These are phyloP conservation scores for Inga oerstediana DNA, from an alignment of 306 rosid species.

Conservation along the genomic window DNA sequence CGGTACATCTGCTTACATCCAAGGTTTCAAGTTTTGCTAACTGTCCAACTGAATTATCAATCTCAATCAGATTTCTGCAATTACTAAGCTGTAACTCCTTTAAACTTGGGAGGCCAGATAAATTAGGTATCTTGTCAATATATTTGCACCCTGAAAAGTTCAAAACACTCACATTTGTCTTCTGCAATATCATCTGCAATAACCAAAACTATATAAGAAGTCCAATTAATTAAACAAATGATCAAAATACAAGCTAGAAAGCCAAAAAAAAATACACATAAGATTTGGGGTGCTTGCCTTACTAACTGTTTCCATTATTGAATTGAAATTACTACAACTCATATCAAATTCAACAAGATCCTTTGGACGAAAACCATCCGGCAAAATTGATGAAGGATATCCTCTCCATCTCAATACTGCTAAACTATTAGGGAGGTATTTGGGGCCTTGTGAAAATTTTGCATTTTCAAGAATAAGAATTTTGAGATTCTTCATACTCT, in stretches of 20 bases:
- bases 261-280: background rate
- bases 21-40: background rate
- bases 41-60: background rate
- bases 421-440: no score
- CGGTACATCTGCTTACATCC: background rate
- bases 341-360: slow-evolving; percentile 16
- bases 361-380: background rate
- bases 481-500: no score
- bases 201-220: background rate
- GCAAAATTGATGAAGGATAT: slow-evolving; percentile 27
- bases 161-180: background rate
- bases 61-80: slow-evolving; percentile 5
- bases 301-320: background rate
- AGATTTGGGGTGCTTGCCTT: background rate
- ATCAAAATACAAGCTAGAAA: no score
- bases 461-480: no score
- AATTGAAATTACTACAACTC: background rate
- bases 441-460: no score
- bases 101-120: slow-evolving; percentile 12
- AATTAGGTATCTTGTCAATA: background rate
- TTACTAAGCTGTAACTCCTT: background rate
- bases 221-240: no score
- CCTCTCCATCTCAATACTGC: slow-evolving; percentile 13
- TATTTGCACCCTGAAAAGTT: background rate
- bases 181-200: background rate